Percentiles rank a stretch among this genome's conserved stretches.
phyloP scores from a whole-genome alignment of 2,329 filamentous ascomycete species.

The Berkeleyomyces rouxiae region DNA sequence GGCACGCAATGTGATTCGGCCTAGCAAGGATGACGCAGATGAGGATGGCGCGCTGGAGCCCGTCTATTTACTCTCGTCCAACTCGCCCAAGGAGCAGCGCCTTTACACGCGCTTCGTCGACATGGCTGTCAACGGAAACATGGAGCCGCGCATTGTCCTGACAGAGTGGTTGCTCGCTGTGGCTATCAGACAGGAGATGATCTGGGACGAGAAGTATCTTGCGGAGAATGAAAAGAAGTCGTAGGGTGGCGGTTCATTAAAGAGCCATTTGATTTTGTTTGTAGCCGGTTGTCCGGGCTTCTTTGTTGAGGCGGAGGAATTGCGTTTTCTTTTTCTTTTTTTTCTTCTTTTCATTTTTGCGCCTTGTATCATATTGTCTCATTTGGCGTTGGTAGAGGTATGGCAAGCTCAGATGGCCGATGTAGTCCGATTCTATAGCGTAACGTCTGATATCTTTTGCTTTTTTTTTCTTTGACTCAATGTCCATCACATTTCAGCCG shows the following conservation, averaged over 20 bases:
- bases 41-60: conserved; percentile 47
- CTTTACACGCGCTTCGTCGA: conserved; percentile 69
- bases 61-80: conserved; percentile 67
- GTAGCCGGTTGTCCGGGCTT: background rate
- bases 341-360: background rate
- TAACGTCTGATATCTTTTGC: background rate
- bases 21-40: conserved; percentile 34
- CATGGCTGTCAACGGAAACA: conserved; percentile 61
- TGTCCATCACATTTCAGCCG: background rate
- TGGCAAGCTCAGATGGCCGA: background rate
- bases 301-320: background rate
- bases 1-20: conserved; percentile 49
- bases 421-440: no score
- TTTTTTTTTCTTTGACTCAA: background rate
- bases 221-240: conserved; percentile 20
- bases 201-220: conserved; percentile 48
- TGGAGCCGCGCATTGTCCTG: conserved; percentile 63
- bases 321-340: background rate
- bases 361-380: background rate
- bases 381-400: background rate
- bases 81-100: conserved; percentile 46
- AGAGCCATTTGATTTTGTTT: background rate
- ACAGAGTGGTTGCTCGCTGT: conserved; percentile 83
- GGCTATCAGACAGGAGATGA: conserved; percentile 71
- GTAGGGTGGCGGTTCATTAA: background rate